Evolutionary conservation across 1,139 yeast species (phyloP).

Genomic region (Magnusiomyces suaveolens): DNA sequence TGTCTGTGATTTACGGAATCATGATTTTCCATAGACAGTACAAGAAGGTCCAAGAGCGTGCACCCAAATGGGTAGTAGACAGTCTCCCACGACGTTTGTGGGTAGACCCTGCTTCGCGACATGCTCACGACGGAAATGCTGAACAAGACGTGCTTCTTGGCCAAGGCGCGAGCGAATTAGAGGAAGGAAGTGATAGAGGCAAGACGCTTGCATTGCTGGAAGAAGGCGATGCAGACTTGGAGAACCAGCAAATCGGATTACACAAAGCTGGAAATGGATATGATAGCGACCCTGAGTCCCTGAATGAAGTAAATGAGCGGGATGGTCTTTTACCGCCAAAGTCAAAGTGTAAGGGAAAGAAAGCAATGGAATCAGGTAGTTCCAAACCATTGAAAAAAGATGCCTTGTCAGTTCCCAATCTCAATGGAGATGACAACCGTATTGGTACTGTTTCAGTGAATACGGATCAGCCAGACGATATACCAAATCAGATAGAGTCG

Average conservation of each 20-base stretch:
- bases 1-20: constrained; percentile 33
- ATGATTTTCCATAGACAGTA: constrained; percentile 32
- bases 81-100: constrained; percentile 33
- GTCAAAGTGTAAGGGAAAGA: neutral
- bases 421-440: too few species aligned
- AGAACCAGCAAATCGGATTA: neutral
- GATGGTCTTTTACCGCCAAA: neutral
- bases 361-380: neutral
- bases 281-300: neutral
- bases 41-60: constrained; percentile 30
- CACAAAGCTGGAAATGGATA: neutral
- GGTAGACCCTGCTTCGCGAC: constrained; percentile 16
- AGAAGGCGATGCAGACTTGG: neutral
- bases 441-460: too few species aligned
- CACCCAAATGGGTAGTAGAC: constrained; percentile 32
- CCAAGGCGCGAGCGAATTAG: neutral
- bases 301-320: neutral
- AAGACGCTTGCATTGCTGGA: neutral
- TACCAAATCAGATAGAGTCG: too few species aligned
- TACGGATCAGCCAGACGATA: too few species aligned
- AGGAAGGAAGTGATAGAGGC: constrained; percentile 1
- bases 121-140: neutral
- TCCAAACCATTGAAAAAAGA: neutral
- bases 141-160: neutral
- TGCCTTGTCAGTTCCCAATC: too few species aligned